Conservation (phyloP, 202 grass and related monocot genomes). For the Schoenoplectus triqueter region DNA sequence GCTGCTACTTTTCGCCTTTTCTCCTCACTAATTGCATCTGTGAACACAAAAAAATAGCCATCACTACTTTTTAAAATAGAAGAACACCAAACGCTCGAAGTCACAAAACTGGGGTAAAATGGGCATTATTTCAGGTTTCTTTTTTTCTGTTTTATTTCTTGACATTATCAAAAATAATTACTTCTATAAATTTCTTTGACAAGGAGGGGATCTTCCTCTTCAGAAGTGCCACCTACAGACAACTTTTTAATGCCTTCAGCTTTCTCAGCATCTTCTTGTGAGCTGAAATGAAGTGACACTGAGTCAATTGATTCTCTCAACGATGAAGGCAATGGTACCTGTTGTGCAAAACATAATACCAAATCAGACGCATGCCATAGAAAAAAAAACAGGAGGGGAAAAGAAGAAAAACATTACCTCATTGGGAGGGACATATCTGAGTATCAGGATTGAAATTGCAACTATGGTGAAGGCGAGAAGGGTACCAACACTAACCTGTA, state of each 20-base stretch:
- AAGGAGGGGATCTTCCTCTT: constrained; percentile 57
- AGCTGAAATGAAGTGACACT: constrained; percentile 44
- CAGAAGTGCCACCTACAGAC: constrained; percentile 45
- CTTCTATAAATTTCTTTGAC: constrained; percentile 48
- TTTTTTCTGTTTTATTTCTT: not conserved
- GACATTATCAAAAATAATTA: constrained; percentile 26
- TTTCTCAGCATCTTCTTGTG: constrained; percentile 58
- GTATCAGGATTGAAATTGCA: constrained; percentile 90
- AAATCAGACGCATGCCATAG: constrained; percentile 13
- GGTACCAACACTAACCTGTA: constrained; percentile 97
- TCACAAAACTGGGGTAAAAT: not conserved
- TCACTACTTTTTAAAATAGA: not conserved
- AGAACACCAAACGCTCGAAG: not conserved
- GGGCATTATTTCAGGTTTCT: not conserved
- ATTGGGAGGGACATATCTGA: constrained; percentile 94
- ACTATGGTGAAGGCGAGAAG: constrained; percentile 95
- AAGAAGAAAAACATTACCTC: constrained; percentile 36
- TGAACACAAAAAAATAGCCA: constrained; percentile 29
- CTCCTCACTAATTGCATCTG: constrained; percentile 64
- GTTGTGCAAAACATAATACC: constrained; percentile 5
- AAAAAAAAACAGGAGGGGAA: constrained; percentile 25
- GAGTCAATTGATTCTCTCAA: constrained; percentile 60
- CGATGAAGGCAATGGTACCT: constrained; percentile 68
- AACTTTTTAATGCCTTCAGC: constrained; percentile 31
- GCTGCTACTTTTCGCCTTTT: constrained; percentile 64